A percentile compares a stretch with the other conserved stretches of the same genome.
These are phyloP conservation scores for Cryphonectria parasitica DNA, from an alignment of 2,329 filamentous ascomycete species.

Conservation along the genomic window DNA sequence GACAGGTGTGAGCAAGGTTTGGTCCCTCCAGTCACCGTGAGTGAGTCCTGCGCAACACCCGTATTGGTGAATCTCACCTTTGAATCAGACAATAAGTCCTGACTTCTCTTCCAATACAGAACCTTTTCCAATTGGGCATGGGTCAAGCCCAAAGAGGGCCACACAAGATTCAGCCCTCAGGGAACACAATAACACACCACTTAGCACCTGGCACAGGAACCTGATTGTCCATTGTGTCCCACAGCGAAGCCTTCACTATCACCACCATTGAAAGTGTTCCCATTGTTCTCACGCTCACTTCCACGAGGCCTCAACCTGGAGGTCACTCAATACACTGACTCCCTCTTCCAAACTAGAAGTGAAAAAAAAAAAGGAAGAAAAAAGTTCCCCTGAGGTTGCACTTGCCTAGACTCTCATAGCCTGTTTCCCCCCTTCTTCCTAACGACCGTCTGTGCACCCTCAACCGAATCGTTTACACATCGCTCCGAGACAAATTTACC, in stretches of 20 bases:
- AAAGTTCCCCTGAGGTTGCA: neutral
- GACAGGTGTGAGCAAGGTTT: neutral
- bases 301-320: neutral
- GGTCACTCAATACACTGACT: conserved; percentile 4
- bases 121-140: conserved; percentile 15
- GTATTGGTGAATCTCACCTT: neutral
- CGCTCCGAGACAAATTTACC: conserved; percentile 24
- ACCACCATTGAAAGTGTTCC: neutral
- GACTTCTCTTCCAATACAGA: neutral
- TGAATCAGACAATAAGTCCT: conserved; percentile 5
- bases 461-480: conserved; percentile 9
- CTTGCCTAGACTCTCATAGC: neutral
- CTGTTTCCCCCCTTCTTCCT: neutral
- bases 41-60: conserved; percentile 1
- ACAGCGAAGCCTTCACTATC: neutral
- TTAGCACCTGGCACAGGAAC: conserved; percentile 20
- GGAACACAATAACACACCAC: conserved; percentile 18
- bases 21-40: neutral
- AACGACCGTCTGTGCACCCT: conserved; percentile 18
- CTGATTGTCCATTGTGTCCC: conserved; percentile 4
- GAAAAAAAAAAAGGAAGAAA: neutral
- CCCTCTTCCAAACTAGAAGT: neutral
- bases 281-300: neutral
- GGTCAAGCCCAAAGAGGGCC: conserved; percentile 7
- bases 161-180: conserved; percentile 22